Percentiles rank a stretch among this genome's conserved stretches.
Conservation (phyloP, 2,329 filamentous ascomycete species). For the Leptographium lundbergii region DNA sequence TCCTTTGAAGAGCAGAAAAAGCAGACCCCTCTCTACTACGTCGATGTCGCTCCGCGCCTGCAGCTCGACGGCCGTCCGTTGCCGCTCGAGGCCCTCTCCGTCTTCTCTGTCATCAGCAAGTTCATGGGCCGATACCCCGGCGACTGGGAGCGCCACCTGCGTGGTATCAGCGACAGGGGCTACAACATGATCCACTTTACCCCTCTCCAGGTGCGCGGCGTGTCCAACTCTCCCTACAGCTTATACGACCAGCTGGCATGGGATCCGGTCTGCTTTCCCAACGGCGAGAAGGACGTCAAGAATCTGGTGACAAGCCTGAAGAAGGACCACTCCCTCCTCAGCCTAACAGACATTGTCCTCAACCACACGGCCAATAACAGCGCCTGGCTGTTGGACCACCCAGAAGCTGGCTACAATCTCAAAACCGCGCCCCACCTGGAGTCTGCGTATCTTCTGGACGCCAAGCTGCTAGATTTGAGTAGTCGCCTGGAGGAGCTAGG, state of each 20-base stretch:
- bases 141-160: conserved; percentile 82
- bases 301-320: conserved; percentile 72
- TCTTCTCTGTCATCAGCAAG: conserved; percentile 93
- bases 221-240: conserved; percentile 94
- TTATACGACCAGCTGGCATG: conserved; percentile 85
- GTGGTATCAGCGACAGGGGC: conserved; percentile 75
- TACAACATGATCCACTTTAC: conserved; percentile 99
- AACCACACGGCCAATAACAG: conserved; percentile 97
- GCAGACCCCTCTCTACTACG: conserved; percentile 71
- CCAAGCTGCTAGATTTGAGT: conserved; percentile 61
- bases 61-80: conserved; percentile 60
- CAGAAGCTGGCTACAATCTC: conserved; percentile 90
- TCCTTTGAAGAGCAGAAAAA: conserved; percentile 39
- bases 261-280: conserved; percentile 70
- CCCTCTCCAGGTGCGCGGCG: conserved; percentile 75
- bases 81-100: conserved; percentile 74
- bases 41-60: conserved; percentile 80
- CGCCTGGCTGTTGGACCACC: conserved; percentile 85
- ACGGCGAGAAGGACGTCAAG: conserved; percentile 70
- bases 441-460: conserved; percentile 49
- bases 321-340: conserved; percentile 69
- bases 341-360: conserved; percentile 90
- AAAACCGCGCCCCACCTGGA: conserved; percentile 73
- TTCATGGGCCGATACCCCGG: conserved; percentile 89
- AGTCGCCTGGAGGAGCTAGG: conserved; percentile 56